Base-by-base conservation (phyloP, 2,329 filamentous ascomycete species). In the Stenocarpella maydis region DNA sequence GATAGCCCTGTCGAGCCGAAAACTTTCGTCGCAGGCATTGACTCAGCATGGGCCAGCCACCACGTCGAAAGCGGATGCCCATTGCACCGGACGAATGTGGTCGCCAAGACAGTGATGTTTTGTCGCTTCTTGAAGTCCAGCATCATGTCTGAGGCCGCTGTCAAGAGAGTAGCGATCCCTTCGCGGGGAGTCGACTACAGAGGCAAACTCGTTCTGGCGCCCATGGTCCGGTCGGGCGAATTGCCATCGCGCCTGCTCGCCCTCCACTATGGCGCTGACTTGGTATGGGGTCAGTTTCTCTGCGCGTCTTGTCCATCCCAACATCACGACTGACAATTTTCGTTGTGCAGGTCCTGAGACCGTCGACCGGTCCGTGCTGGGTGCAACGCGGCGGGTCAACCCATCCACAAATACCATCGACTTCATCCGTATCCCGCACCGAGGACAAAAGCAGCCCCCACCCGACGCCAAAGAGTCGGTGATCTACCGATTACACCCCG, bases 211-310 rank as follows among this genome's bases (percentile, higher is more conserved):
- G 96, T 98, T 53, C 91, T 99, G 72, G 96, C 96, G 71, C 96
- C 96, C 49, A 99, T 99, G 96, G 95, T 98, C 69, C 92, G 96
- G 74, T 97, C 94, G n/a, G 96, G 96, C 77, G 96, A 99, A 84
- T 84, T 98, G 71, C 95, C 96, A 3, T 96, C 93, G 47, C 91
- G 96, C 69, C 87, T 99, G 31, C 82, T 97, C 52, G 93, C 96
- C 39, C 88, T 99, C 71, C 92, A 97, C 77, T 98, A 99, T 79
- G 96, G 96, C 74, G 96, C 96, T 65, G 96, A 99, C 80, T 86
- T 99, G 19, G 96, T 99, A 74, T 99, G 96, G 95, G 95, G 91
- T 92, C 80, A 74, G 85, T 82, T 50, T 64, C 50, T 53, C 43
- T 67, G 1, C 41, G 26, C n/a, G 14, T 41, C 49, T 45, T 21